Evolutionary conservation across 225 moss, liverwort and hornwort genomes (phyloP).

Genomic region (Neckera pumila): DNA sequence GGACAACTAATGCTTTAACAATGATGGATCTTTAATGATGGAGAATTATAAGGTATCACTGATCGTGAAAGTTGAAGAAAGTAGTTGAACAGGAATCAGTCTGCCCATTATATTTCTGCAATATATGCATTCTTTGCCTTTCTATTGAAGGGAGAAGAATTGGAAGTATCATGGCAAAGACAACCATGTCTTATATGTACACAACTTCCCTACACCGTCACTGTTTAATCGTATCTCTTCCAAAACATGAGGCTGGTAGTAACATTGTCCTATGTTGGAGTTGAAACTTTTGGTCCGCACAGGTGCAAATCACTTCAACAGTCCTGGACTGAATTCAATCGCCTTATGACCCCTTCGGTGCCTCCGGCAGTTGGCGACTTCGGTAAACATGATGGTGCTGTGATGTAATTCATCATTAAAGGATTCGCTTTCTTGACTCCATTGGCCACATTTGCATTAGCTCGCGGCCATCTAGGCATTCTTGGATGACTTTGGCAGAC

Average conservation of each 20-base stretch:
- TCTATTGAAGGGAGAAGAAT: neutral
- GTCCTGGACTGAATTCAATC: neutral
- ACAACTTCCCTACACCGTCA: neutral
- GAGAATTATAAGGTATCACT: neutral
- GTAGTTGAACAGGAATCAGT: neutral
- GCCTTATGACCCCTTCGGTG: neutral
- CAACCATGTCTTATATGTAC: neutral
- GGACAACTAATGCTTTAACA: neutral
- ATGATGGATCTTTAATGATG: neutral
- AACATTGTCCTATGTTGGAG: neutral
- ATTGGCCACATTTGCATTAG: constrained; percentile 60
- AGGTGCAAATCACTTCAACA: neutral
- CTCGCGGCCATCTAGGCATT: constrained; percentile 58
- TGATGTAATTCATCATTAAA: neutral
- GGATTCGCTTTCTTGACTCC: neutral
- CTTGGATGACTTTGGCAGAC: constrained; percentile 45
- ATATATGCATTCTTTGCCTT: neutral
- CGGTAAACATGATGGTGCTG: neutral
- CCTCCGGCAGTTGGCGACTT: neutral
- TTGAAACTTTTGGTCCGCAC: neutral
- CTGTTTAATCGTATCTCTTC: neutral
- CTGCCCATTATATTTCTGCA: neutral
- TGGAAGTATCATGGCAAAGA: neutral
- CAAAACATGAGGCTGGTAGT: neutral
- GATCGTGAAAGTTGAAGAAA: neutral